Base-by-base conservation (phyloP, 2,329 filamentous ascomycete species). In the Cladosporium sp. region DNA sequence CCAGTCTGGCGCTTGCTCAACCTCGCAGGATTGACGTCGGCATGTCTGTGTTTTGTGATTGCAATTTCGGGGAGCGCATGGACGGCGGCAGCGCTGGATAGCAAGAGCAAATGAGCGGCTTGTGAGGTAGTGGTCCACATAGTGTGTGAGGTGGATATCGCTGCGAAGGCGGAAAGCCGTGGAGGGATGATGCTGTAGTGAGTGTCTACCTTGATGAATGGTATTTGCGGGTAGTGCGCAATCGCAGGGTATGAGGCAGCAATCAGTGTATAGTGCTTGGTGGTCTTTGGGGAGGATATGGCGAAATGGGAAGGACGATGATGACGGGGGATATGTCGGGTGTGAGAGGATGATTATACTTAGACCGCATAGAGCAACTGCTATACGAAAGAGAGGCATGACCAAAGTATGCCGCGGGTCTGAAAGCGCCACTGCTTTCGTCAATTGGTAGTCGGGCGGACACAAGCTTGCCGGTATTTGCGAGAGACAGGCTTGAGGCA, bases 11-110 rank as follows among this genome's bases (percentile, higher is more conserved):
- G 46, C 50, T 60, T 46, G 67, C 66, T 35, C 66, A 67, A 40
- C 65, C 63, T 18, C 59, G 55, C 33, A 67, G 67, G 35, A 65
- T 67, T 46, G 40, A 69, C 67, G 40, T 68, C 66, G 37, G 67
- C 69, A 49, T 71, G 65, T 40, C 62, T 69, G 66, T 74, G 67
- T 66, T 75, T 75, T 46, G 65, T 37, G 49, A 75, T 69, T 55
- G 62, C 31, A 50, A 75, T 63, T 63, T 73, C 69, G 1, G 73
- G 73, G 31, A 75, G 67, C 18, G 67, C 69, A 58, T 67, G 40
- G 58, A 67, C 66, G 26, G 63, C 44, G n/a, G 68, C 67, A 26
- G 69, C 68, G 49, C 37, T 7, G 21, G 35, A 59, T 12, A 59
- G 35, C 14, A 59, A 46, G 35, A 59, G 35, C 16, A 29, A 12